phyloP scores from a whole-genome alignment of 78 protist genomes.

The Cyanophora paradoxa region DNA sequence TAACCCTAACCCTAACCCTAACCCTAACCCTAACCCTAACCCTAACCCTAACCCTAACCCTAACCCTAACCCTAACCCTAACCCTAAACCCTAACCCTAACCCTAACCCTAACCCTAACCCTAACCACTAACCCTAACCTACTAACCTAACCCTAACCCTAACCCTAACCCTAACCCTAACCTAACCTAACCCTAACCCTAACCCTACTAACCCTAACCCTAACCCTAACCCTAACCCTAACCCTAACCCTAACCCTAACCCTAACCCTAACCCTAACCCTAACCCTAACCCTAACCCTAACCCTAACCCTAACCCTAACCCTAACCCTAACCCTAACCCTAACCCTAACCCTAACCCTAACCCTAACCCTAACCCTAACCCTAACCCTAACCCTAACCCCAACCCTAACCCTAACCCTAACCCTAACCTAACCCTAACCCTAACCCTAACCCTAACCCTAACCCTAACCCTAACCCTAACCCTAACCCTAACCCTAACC shows the following conservation, averaged over 20 bases:
- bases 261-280: slow-evolving; percentile 31
- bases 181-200: slow-evolving; percentile 2
- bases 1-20: slow-evolving; percentile 30
- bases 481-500: too few relatives aligned
- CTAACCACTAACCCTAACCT: too few relatives aligned
- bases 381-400: too few relatives aligned
- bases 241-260: slow-evolving; percentile 31
- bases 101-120: too few relatives aligned
- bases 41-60: slow-evolving; percentile 31
- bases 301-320: slow-evolving; percentile 31
- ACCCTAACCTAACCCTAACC: slow-evolving; percentile 21
- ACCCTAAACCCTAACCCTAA: slow-evolving; percentile 21
- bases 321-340: slow-evolving; percentile 29
- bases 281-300: slow-evolving; percentile 30
- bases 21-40: slow-evolving; percentile 31
- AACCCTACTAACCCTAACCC: too few relatives aligned
- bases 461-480: slow-evolving; percentile 28
- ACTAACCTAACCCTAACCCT: too few relatives aligned
- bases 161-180: slow-evolving; percentile 7
- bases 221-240: too few relatives aligned
- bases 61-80: slow-evolving; percentile 30
- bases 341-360: slow-evolving; percentile 21
- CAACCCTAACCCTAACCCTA: too few relatives aligned
- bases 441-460: slow-evolving; percentile 28
- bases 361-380: too few relatives aligned